These are phyloP conservation scores for Globisporangium orthogonon DNA, from an alignment of 352 stramenopile species.

Conservation along the genomic window DNA sequence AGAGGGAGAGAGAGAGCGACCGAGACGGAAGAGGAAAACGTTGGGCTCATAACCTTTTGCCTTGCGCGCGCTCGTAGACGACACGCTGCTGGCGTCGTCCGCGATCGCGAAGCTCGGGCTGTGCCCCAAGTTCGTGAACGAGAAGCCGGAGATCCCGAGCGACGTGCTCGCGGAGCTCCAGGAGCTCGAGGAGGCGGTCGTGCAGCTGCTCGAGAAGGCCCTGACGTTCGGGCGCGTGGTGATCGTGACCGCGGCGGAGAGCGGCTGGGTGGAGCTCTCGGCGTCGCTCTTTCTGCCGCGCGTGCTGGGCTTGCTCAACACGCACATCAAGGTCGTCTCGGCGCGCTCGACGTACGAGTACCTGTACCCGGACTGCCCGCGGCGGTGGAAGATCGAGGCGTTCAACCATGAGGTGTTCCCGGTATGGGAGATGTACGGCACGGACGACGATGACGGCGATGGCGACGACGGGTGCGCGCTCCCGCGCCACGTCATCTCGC, in stretches of 20 bases:
- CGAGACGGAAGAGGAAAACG: no score
- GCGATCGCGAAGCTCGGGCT: slow-evolving; percentile 73
- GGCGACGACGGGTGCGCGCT: slow-evolving; percentile 38
- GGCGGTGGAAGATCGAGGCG: slow-evolving; percentile 86
- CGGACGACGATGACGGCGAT: no score
- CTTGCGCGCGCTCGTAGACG: slow-evolving; percentile 30
- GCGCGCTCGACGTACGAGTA: slow-evolving; percentile 88
- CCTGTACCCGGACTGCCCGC: slow-evolving; percentile 77
- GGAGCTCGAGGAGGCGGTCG: slow-evolving; percentile 69
- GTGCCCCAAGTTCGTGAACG: slow-evolving; percentile 83
- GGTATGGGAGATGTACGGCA: slow-evolving; percentile 55
- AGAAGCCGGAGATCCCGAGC: slow-evolving; percentile 65
- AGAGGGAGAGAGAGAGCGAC: no score
- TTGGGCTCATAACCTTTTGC: slow-evolving; percentile 2
- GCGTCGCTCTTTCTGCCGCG: slow-evolving; percentile 84
- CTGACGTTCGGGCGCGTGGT: slow-evolving; percentile 72
- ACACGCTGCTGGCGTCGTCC: slow-evolving; percentile 78
- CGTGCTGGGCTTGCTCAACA: slow-evolving; percentile 70
- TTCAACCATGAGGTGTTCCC: slow-evolving; percentile 86
- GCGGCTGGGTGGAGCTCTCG: slow-evolving; percentile 87
- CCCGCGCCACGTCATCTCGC: slow-evolving; percentile 73
- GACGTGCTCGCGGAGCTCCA: slow-evolving; percentile 72
- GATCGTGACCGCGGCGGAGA: slow-evolving; percentile 87
- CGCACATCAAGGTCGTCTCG: slow-evolving; percentile 85
- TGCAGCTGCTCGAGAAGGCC: slow-evolving; percentile 66